These are phyloP conservation scores for Trypanosoma grayi DNA, from an alignment of 208 protist genomes.

Conservation along the genomic window DNA sequence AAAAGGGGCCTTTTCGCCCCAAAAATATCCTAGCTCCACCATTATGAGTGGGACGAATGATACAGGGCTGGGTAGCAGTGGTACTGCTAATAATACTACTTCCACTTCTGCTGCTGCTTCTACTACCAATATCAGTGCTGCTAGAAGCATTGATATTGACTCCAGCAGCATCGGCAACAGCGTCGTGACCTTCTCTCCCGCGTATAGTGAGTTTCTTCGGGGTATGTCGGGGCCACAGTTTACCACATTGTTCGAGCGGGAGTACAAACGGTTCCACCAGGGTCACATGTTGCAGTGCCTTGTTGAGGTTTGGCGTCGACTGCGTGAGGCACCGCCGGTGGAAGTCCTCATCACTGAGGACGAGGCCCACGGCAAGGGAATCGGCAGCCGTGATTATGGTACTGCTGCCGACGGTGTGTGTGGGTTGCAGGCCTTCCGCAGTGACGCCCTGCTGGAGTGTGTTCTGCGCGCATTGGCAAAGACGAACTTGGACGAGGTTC, in stretches of 20 bases:
- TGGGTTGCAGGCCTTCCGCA: slow-evolving; percentile 16
- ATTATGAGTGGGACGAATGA: not conserved
- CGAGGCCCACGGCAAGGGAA: slow-evolving; percentile 9
- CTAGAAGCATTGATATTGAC: too few relatives aligned
- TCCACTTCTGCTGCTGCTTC: too few relatives aligned
- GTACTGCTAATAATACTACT: not conserved
- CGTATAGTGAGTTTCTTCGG: slow-evolving; percentile 31
- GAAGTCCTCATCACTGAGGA: slow-evolving; percentile 8
- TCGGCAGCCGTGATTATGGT: not conserved
- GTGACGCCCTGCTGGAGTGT: slow-evolving; percentile 26
- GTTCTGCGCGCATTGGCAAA: slow-evolving; percentile 28
- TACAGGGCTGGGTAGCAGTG: not conserved
- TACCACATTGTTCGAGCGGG: slow-evolving; percentile 27
- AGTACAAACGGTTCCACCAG: slow-evolving; percentile 26
- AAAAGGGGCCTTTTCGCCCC: not conserved
- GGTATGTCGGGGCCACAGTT: slow-evolving; percentile 28
- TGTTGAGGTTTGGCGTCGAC: slow-evolving; percentile 37
- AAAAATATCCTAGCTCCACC: not conserved
- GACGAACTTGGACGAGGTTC: slow-evolving; percentile 26
- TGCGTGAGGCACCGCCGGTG: slow-evolving; percentile 11
- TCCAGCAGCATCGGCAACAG: too few relatives aligned
- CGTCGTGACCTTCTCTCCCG: slow-evolving; percentile 28
- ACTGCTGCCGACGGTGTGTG: not conserved
- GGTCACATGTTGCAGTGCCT: slow-evolving; percentile 55
- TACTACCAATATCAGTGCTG: too few relatives aligned